Base-by-base conservation (phyloP, 495 filamentous ascomycete species). In the Aspergillus funiculosus region DNA sequence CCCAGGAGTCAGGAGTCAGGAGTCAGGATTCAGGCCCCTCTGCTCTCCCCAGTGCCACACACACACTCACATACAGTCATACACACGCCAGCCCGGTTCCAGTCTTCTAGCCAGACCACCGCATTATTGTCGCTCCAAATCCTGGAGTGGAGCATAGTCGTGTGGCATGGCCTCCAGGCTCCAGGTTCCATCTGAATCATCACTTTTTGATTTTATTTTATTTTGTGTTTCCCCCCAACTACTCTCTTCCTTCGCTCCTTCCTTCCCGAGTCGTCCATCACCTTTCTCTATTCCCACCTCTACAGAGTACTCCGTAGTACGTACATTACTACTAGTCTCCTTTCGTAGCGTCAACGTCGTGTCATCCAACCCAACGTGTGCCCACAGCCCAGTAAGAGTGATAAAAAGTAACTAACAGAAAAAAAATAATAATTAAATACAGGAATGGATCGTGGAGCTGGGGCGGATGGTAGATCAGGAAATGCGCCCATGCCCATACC, bases 311-410 rank as follows among this genome's bases (percentile, higher is more conserved):
- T n/a, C n/a, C n/a, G n/a, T n/a, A n/a, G n/a, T n/a, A n/a, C n/a
- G n/a, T n/a, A 10, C 6, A 4, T 22, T 22, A 13, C 37, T 26
- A 43, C 57, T 68, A 64, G 52, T 43, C 65, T 59, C 50, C 18
- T 63, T 64, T 64, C 59, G 60, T 61, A 61, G 62, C 60, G 62
- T 65, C 62, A 69, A 69, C 64, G 64, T 67, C 60, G 63, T 67
- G 66, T 64, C 64, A 66, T 68, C 36, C 35, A 43, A 46, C 25
- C 61, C 58, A 67, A 59, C 59, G 60, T 65, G 61, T 60, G 62
- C 51, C 39, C 27, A 1, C 26, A 30, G n/a, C n/a, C n/a, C 27
- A 6, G 27, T 28, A 11, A 29, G 13, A 27, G 34, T 29, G 7
- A 30, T 37, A 41, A 34, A 38, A 22, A n/a, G 24, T 13, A n/a